phyloP scores from a whole-genome alignment of 2,329 filamentous ascomycete genomes.

The Arthrobotrys pseudoclavata region DNA sequence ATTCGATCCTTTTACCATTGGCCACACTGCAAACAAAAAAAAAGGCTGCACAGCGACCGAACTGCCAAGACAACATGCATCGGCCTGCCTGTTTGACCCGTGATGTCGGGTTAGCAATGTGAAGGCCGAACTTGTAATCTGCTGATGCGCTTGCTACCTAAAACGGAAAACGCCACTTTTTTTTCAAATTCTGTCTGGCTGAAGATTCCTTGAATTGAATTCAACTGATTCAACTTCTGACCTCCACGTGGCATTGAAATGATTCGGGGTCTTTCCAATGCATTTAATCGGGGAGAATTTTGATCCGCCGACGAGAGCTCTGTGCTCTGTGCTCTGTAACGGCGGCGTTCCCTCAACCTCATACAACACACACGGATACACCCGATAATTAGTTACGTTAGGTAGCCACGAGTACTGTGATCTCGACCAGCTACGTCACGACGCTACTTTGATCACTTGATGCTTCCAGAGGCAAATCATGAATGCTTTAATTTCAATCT shows the following conservation, averaged over 20 bases:
- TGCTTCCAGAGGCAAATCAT: not conserved
- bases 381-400: not conserved
- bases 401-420: conserved; percentile 3
- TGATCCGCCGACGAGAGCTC: conserved; percentile 17
- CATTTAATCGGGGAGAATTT: conserved; percentile 9
- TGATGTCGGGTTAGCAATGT: conserved; percentile 35
- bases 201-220: conserved; percentile 17
- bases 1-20: conserved; percentile 22
- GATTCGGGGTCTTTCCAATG: conserved; percentile 42
- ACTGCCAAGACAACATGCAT: conserved; percentile 45
- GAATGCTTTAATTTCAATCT: conserved; percentile 2
- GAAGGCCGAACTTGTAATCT: conserved; percentile 21
- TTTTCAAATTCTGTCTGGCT: not conserved
- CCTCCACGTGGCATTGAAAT: conserved; percentile 42
- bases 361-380: conserved; percentile 9
- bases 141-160: not conserved
- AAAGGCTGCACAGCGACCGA: conserved; percentile 49
- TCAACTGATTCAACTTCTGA: conserved; percentile 25
- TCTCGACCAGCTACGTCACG: not conserved
- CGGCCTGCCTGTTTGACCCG: conserved; percentile 32
- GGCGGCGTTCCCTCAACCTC: not conserved
- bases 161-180: conserved; percentile 29
- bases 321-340: not conserved
- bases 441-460: conserved; percentile 5
- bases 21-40: not conserved